Evolutionary conservation across 179 eudicot genomes (phyloP), one percentile per base, ranked within the genome.

Genomic region (Beta corolliflora): DNA sequence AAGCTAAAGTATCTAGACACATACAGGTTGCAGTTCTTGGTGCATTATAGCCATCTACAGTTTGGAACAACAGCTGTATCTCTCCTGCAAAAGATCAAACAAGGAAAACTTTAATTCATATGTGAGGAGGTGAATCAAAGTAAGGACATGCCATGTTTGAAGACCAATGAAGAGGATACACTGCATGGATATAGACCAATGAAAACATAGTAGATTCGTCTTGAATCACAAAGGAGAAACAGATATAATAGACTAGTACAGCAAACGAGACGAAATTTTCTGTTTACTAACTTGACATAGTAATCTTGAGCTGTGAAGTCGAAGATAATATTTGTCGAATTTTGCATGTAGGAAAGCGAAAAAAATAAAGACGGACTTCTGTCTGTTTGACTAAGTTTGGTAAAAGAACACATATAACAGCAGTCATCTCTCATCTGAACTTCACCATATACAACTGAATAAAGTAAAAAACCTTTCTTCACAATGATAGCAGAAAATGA

Each of bases 1-100:
- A 67, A 44, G 74, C 79, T 65, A 74, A 74, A 64, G 11, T 54
- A 64, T 67, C 65, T 53, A 53, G 36, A 67, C 64, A 63, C 54
- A 74, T 16, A 52, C 64, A 53, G 21, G 53, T 77, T 75, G 67
- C 50, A 56, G 25, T 25, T 31, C 45, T 75, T 45, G 63, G 83
- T 56, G 71, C 79, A 81, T 76, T 25, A 61, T 56, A 59, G 59
- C 60, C 50, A 81, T 81, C 80, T 76, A 75, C 50, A 67, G 10
- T 76, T 67, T 72, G 75, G 29, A 44, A 74, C 66, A 65, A 41
- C 9, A 25, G 46, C 52, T 18, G 36, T 73, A 58, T 15, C 75
- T 67, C 75, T 56, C 80, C 80, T 81, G 83, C 80, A 75, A 45
- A 75, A 55, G 41, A 60, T 8, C 48, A 41, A 46, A n/a, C 44